A percentile compares a stretch with the other conserved stretches of the same genome.
phyloP scores from a whole-genome alignment of 2,329 filamentous ascomycete genomes.

The Ceratocystis variospora region DNA sequence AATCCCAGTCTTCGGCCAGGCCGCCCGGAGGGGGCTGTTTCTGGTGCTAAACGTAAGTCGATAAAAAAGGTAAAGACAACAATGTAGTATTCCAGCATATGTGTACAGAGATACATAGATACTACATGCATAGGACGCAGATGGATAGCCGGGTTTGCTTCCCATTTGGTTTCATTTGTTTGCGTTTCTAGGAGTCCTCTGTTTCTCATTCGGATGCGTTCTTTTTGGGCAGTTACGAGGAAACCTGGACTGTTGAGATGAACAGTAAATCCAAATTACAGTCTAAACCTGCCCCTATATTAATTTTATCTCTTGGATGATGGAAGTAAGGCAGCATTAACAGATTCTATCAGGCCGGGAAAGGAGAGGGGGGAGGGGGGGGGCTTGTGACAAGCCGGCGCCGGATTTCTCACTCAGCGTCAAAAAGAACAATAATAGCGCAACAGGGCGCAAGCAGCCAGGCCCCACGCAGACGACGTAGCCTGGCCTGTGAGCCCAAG shows the following conservation, averaged over 20 bases:
- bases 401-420: background rate
- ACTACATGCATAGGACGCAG: too few relatives aligned
- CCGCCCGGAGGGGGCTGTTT: background rate
- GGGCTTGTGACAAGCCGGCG: background rate
- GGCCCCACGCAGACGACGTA: background rate
- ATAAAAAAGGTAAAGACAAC: background rate
- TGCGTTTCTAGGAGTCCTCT: too few relatives aligned
- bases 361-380: too few relatives aligned
- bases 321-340: background rate
- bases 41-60: background rate
- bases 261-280: too few relatives aligned
- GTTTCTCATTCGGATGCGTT: too few relatives aligned
- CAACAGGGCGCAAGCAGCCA: background rate
- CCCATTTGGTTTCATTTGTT: too few relatives aligned
- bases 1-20: conserved; percentile 1
- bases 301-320: background rate
- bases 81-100: background rate
- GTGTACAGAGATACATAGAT: background rate
- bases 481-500: background rate
- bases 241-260: too few relatives aligned
- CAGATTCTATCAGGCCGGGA: too few relatives aligned
- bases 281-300: too few relatives aligned
- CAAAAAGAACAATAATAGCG: conserved; percentile 1
- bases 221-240: too few relatives aligned
- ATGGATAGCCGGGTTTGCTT: too few relatives aligned